phyloP scores from a whole-genome alignment of 2,329 filamentous ascomycete species.

The Epichloe aotearoae region DNA sequence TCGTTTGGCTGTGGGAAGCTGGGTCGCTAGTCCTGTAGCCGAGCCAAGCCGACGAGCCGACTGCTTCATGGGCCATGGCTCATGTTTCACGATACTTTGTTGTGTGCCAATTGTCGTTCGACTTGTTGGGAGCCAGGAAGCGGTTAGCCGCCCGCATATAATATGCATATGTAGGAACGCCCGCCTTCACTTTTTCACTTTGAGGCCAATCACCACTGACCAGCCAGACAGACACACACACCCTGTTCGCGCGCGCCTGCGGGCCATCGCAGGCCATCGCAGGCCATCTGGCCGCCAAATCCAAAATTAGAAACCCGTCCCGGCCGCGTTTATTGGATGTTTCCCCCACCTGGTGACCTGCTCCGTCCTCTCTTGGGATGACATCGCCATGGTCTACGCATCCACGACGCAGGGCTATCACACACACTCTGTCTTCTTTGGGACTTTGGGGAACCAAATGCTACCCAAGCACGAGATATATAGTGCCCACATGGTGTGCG shows the following conservation, averaged over 20 bases:
- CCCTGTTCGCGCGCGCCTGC: constrained; percentile 28
- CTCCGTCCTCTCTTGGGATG: background rate
- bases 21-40: too few relatives aligned
- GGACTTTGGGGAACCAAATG: background rate
- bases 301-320: constrained; percentile 23
- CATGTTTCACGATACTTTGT: background rate
- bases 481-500: constrained; percentile 7
- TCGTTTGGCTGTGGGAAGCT: too few relatives aligned
- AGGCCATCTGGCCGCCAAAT: constrained; percentile 9
- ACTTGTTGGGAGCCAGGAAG: constrained; percentile 8
- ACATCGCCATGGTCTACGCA: background rate
- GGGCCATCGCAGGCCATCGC: constrained; percentile 8
- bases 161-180: background rate
- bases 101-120: background rate
- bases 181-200: too few relatives aligned
- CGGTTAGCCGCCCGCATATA: constrained; percentile 12
- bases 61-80: too few relatives aligned
- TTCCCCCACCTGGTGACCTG: background rate
- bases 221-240: constrained; percentile 3
- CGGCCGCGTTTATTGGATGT: constrained; percentile 19
- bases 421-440: background rate
- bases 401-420: constrained; percentile 2
- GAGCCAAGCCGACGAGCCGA: too few relatives aligned
- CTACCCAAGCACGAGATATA: constrained; percentile 4
- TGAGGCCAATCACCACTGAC: constrained; percentile 13